These are phyloP conservation scores for Williopsis jadinii DNA, from an alignment of 1,139 yeast genomes.

Conservation along the genomic window DNA sequence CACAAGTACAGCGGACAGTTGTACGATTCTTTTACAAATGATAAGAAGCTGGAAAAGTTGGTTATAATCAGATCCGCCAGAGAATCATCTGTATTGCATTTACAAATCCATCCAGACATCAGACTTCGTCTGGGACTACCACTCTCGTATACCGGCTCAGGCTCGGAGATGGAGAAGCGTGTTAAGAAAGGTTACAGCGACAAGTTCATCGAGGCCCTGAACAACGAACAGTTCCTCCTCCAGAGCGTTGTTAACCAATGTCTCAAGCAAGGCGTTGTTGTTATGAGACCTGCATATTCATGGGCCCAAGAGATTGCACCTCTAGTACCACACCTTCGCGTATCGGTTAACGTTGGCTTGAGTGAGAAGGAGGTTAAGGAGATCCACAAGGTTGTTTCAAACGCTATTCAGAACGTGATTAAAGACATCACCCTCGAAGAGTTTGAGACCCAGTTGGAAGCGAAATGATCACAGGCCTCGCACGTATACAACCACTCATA, in stretches of 20 bases:
- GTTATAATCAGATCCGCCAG: conserved; percentile 50
- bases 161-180: conserved; percentile 21
- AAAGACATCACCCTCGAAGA: conserved; percentile 6
- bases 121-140: conserved; percentile 21
- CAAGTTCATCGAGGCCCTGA: conserved; percentile 35
- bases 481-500: no score
- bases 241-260: conserved; percentile 57
- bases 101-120: conserved; percentile 40
- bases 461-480: no score
- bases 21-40: conserved; percentile 30
- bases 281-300: conserved; percentile 64
- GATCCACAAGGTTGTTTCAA: conserved; percentile 6
- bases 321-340: conserved; percentile 62
- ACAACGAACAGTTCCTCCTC: conserved; percentile 53
- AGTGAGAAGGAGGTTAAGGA: conserved; percentile 41
- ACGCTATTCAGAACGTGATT: conserved; percentile 8
- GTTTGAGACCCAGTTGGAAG: neutral
- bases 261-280: conserved; percentile 45
- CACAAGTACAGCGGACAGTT: conserved; percentile 31
- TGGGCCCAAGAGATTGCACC: conserved; percentile 75
- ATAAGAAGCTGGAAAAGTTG: conserved; percentile 27
- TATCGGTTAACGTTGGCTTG: conserved; percentile 53
- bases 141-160: conserved; percentile 17
- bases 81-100: conserved; percentile 62
- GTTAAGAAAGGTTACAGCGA: conserved; percentile 25